Evolutionary conservation across 805 yeast species (phyloP).

Genomic region (Spathaspora girioi): DNA sequence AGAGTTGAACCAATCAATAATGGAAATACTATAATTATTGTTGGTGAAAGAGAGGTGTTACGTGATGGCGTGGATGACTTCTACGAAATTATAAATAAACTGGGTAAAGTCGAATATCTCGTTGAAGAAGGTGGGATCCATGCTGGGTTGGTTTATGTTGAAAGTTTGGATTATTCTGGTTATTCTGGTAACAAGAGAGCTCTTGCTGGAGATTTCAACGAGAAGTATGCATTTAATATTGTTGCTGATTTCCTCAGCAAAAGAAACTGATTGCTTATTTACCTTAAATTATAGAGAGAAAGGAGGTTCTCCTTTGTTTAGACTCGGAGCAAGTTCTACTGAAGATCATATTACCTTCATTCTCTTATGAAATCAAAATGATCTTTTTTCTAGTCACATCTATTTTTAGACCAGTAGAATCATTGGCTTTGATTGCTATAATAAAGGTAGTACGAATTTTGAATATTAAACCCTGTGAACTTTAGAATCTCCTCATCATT

Average conservation of each 20-base stretch:
- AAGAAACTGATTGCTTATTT: constrained; percentile 8
- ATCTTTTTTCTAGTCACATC: not conserved
- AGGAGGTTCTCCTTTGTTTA: too few relatives aligned
- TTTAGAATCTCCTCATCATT: not conserved
- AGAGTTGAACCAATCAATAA: constrained; percentile 22
- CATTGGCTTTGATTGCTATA: not conserved
- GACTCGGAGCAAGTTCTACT: too few relatives aligned
- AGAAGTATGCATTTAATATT: constrained; percentile 10
- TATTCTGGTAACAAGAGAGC: constrained; percentile 18
- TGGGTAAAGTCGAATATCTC: constrained; percentile 15
- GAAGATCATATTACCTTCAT: too few relatives aligned
- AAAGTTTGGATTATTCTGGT: constrained; percentile 27
- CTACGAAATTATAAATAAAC: constrained; percentile 14
- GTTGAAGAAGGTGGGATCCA: constrained; percentile 34
- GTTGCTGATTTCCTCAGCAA: constrained; percentile 7
- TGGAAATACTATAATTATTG: constrained; percentile 16
- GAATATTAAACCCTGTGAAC: too few relatives aligned
- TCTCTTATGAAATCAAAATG: too few relatives aligned
- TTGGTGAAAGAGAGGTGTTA: constrained; percentile 32
- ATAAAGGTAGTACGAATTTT: not conserved
- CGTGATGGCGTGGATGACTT: constrained; percentile 26
- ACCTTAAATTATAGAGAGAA: too few relatives aligned
- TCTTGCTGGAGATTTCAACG: constrained; percentile 21
- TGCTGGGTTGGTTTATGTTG: constrained; percentile 31
- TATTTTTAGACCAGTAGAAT: not conserved